Evolutionary conservation across 768 basidiomycete species (phyloP).

Genomic region (Phaeotremella fagi): DNA sequence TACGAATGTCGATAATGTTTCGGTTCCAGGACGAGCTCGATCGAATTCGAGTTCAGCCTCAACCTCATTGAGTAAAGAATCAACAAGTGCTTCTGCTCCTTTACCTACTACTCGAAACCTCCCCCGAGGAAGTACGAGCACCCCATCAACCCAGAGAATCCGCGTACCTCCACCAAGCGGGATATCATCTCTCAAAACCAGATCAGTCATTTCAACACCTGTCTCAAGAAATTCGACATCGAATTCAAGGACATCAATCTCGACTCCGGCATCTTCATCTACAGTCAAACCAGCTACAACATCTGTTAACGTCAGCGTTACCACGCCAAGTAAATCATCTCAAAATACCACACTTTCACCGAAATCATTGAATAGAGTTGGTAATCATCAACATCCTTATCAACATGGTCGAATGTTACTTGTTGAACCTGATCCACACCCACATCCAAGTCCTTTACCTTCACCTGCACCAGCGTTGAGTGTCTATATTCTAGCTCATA

Average conservation of each 20-base stretch:
- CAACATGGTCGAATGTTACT: neutral
- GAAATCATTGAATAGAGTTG: neutral
- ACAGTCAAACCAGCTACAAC: neutral
- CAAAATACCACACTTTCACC: slow-evolving; percentile 54
- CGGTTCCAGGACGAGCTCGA: neutral
- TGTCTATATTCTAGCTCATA: slow-evolving; percentile 71
- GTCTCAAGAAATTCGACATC: neutral
- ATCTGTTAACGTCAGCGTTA: slow-evolving; percentile 7
- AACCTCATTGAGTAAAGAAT: neutral
- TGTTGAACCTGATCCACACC: slow-evolving; percentile 59
- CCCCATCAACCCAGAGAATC: too few relatives aligned
- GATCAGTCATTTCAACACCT: neutral
- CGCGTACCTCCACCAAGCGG: too few relatives aligned
- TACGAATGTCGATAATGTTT: neutral
- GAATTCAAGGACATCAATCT: neutral
- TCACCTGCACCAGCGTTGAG: slow-evolving; percentile 66
- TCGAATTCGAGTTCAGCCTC: neutral
- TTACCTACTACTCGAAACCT: too few relatives aligned
- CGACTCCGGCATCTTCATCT: slow-evolving; percentile 7
- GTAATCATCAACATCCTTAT: neutral
- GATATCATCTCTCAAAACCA: too few relatives aligned
- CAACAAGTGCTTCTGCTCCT: neutral
- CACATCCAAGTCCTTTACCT: slow-evolving; percentile 63
- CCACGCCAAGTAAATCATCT: slow-evolving; percentile 37
- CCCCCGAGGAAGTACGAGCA: too few relatives aligned